Base-by-base conservation (phyloP, 768 basidiomycete species). In the Chalciporus sphaerocephalus region DNA sequence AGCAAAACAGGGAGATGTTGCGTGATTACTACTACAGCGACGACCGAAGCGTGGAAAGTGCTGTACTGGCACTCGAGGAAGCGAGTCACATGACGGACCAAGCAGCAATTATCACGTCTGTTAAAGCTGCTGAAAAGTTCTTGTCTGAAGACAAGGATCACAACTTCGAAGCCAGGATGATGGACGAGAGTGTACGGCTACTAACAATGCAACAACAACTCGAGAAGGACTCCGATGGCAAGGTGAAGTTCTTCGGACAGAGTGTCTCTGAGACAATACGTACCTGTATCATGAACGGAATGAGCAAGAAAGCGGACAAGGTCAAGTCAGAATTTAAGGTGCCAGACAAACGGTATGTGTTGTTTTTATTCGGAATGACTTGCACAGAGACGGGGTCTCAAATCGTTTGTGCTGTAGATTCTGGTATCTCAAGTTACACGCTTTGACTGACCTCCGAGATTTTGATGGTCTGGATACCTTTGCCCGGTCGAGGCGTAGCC, bases 1-100 rank as follows among this genome's bases (percentile, higher is more conserved):
- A 93, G 61, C 92, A 92, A 57, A 88, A 95, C 60, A 74, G 87
- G 40, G 90, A 91, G 52, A 87, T 98, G 81, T 70, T 98, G 6
- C 75, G 92, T 13, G 93, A 99, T 62, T 98, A 94, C 67, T 98
- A 93, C 65, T 99, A 95, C 59, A 95, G 95, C 27, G 96, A 99
- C 57, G 96, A 98, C 66, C 75, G 96, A 43, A 77, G 94, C 37
- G 85, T 91, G 12, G 96, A 98, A 61, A 95, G 87, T 65, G 96
- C 93, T 0, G 77, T 87, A n/a, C 69, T 98, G 3, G 86, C 81
- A 28, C 67, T 99, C 17, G 89, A 90, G 35, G 96, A 97, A 64
- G 86, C 91, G 6, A 71, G 74, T 3, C 68, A 68, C 17, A 82
- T 85, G 65, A 64, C 66, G 92, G 87, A 93, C 64, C 80, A 83